Evolutionary conservation across 768 basidiomycete species (phyloP).

Genomic region (Collybia mongolica): DNA sequence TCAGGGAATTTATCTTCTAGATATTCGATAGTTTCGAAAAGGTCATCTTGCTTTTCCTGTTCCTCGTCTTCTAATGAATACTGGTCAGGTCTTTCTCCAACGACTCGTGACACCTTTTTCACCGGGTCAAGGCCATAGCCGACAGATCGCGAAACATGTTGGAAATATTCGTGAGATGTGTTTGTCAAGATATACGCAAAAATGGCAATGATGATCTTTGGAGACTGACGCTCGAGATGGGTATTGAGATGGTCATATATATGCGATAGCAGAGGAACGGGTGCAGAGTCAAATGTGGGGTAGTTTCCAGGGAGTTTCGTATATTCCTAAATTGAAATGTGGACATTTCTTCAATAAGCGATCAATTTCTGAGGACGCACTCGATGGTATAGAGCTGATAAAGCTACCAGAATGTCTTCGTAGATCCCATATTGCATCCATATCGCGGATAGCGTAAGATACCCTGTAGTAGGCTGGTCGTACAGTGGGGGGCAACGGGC

Average conservation of each 20-base stretch:
- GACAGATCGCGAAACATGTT: slow-evolving; percentile 55
- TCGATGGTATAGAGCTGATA: slow-evolving; percentile 57
- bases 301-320: slow-evolving; percentile 36
- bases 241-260: slow-evolving; percentile 56
- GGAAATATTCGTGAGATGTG: slow-evolving; percentile 63
- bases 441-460: slow-evolving; percentile 33
- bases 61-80: slow-evolving; percentile 35
- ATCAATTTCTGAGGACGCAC: slow-evolving; percentile 36
- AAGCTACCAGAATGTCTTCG: slow-evolving; percentile 47
- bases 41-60: slow-evolving; percentile 36
- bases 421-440: slow-evolving; percentile 51
- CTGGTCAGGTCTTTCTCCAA: slow-evolving; percentile 23
- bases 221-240: slow-evolving; percentile 55
- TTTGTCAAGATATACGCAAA: slow-evolving; percentile 68
- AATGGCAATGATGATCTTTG: slow-evolving; percentile 44
- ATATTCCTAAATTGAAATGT: slow-evolving; percentile 26
- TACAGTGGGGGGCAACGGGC: slow-evolving; percentile 36
- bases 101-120: slow-evolving; percentile 21
- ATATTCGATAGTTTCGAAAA: slow-evolving; percentile 33
- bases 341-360: slow-evolving; percentile 2
- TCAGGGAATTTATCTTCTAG: slow-evolving; percentile 51
- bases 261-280: slow-evolving; percentile 53
- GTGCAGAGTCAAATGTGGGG: slow-evolving; percentile 37
- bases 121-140: slow-evolving; percentile 42
- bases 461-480: slow-evolving; percentile 12